Base-by-base conservation (phyloP, 2,329 filamentous ascomycete species). In the Ceratocystis variospora region DNA sequence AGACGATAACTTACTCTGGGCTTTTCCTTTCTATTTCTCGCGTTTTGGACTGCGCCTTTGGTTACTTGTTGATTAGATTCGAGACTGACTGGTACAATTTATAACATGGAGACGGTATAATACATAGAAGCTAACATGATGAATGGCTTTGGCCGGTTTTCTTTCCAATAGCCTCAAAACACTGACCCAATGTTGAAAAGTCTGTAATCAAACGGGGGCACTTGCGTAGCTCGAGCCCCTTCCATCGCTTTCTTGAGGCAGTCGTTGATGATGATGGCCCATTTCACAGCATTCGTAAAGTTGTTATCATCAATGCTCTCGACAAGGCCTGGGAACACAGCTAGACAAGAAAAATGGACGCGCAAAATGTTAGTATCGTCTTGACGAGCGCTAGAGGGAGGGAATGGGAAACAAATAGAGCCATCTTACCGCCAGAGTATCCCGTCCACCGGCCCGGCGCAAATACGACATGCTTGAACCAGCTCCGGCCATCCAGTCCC, bases 391-490 rank as follows among this genome's bases (percentile, higher is more conserved):
- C 45, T 61, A 8, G 28, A 66, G 48, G 62, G 28, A 66, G 48
- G 62, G 63, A 28, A 50, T n/a, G 55, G 57, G 37, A 17, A 8
- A 61, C 17, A 12, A 15, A 45, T 45, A 17, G 17, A n/a, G 22
- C 5, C 45, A 62, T 77, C 81, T 75, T 72, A 86, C 84, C 83
- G 72, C 91, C 92, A 0, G 90, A 79, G 75, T 96, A 96, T 0
- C 92, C 92, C 0, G 90, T 96, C 90, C 91, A 96, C 61, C 93
- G 74, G 0, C 92, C 92, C 0, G 92, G 92, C 0, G 92, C 92
- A 75, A 95, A 96, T 0, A 96, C 88, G 1, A 96, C 87, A 72
- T 96, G 93, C 78, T 96, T 96, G 78, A 93, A 97, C 91, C 91
- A 96, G 28, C 79, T 78, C 68, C 93, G 79, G 0, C 85, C 84